Evolutionary conservation across 202 grass and related monocot species (phyloP).

Genomic region (Schoenoplectus tabernaemontani): DNA sequence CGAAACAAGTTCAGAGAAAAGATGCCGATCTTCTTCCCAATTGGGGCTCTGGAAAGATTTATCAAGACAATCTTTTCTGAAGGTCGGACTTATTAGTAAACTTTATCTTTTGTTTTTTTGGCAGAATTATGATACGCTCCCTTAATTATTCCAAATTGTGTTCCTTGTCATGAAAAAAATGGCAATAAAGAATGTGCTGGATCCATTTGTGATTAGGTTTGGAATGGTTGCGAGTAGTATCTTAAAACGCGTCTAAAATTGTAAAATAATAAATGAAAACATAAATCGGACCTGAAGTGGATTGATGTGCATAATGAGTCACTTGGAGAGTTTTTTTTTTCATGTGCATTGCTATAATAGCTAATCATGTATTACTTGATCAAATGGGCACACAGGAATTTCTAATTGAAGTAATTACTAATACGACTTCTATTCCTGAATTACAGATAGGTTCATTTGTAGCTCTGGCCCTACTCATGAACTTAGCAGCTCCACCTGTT

Average conservation of each 20-base stretch:
- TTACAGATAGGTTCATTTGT: conserved; percentile 5
- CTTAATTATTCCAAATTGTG: neutral
- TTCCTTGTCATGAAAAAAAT: neutral
- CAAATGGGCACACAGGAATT: neutral
- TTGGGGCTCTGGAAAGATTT: neutral
- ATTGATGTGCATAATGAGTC: neutral
- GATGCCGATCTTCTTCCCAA: neutral
- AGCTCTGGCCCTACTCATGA: neutral
- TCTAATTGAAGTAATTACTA: conserved; percentile 3
- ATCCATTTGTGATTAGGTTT: neutral
- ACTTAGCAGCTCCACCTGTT: conserved; percentile 16
- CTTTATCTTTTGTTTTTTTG: neutral
- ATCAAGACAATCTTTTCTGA: conserved; percentile 1
- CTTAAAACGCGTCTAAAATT: neutral
- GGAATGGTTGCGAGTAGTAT: neutral
- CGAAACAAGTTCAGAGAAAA: neutral
- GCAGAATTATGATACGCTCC: neutral
- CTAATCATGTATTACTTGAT: neutral
- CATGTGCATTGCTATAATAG: neutral
- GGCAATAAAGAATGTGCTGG: neutral
- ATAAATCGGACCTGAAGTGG: neutral
- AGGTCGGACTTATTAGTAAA: conserved; percentile 23
- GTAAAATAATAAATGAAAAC: conserved; percentile 1
- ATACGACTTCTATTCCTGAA: neutral
- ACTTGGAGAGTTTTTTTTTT: too few relatives aligned